These are phyloP conservation scores for Diddensiella transvaalensis DNA, from an alignment of 805 yeast species.

Conservation along the genomic window DNA sequence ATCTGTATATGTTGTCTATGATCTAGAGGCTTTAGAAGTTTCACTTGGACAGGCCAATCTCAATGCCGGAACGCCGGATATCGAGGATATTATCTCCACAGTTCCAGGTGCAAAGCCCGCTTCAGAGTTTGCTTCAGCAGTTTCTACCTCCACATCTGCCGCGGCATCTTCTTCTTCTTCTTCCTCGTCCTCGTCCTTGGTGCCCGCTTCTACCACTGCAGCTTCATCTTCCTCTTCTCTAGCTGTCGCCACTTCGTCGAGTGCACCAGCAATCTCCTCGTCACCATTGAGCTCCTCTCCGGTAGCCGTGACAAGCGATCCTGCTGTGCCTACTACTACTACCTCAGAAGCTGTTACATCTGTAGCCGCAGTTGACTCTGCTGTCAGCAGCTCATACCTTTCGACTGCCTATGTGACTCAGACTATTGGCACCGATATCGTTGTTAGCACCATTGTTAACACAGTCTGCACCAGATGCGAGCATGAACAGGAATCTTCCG, in stretches of 20 bases:
- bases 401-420: constrained; percentile 7
- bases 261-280: neutral
- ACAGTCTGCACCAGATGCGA: constrained; percentile 13
- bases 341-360: neutral
- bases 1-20: constrained; percentile 64
- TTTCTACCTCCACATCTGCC: constrained; percentile 9
- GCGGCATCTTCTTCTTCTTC: constrained; percentile 11
- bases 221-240: neutral
- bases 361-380: neutral
- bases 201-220: constrained; percentile 7
- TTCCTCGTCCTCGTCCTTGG: constrained; percentile 1
- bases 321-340: neutral
- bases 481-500: neutral
- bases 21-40: constrained; percentile 53
- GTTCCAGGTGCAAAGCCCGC: constrained; percentile 33
- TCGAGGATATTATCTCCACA: constrained; percentile 19
- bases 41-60: constrained; percentile 49
- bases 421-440: constrained; percentile 4
- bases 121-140: constrained; percentile 2
- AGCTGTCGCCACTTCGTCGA: neutral
- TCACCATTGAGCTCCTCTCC: neutral
- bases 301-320: neutral
- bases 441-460: constrained; percentile 7
- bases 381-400: neutral
- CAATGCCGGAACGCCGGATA: constrained; percentile 26